Conservation (phyloP, 2,329 filamentous ascomycete species). For the Aspergillus sojae region DNA sequence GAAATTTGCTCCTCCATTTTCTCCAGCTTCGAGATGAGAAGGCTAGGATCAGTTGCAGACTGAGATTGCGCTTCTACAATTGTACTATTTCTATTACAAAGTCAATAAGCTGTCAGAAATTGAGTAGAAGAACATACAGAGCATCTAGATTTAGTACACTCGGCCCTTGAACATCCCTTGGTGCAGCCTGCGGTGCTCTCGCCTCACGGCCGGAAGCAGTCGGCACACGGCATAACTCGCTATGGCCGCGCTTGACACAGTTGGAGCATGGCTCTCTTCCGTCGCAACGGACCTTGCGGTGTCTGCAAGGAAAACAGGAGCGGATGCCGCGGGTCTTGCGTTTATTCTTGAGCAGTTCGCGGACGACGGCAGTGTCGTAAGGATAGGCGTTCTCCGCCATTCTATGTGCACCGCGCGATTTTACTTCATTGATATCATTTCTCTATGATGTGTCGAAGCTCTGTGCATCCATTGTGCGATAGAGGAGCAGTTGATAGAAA, state of each 20-base stretch:
- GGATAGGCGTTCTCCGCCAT: slow-evolving; percentile 22
- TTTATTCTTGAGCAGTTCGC: slow-evolving; percentile 27
- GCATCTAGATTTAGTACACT: slow-evolving; percentile 5
- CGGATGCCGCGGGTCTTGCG: slow-evolving; percentile 24
- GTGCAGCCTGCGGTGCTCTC: not conserved
- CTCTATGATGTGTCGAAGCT: not conserved
- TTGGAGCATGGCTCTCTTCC: slow-evolving; percentile 20
- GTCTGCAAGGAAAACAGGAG: slow-evolving; percentile 29
- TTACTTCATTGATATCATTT: not conserved
- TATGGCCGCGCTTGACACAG: slow-evolving; percentile 22
- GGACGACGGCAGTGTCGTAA: slow-evolving; percentile 25
- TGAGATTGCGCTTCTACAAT: not conserved
- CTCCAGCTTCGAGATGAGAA: slow-evolving; percentile 16
- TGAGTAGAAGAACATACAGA: not conserved
- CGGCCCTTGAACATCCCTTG: not conserved
- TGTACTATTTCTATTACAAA: not conserved
- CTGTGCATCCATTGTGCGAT: not conserved
- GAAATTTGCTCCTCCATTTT: slow-evolving; percentile 27
- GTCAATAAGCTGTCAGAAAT: not conserved
- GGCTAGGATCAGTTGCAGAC: not conserved
- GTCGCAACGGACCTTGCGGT: slow-evolving; percentile 27
- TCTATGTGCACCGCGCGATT: too few relatives aligned
- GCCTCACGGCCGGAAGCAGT: slow-evolving; percentile 7
- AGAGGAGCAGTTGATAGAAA: not conserved
- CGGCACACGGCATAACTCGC: slow-evolving; percentile 24